Evolutionary conservation across 768 basidiomycete species (phyloP).

Genomic region (Auricularia auricula-judae): DNA sequence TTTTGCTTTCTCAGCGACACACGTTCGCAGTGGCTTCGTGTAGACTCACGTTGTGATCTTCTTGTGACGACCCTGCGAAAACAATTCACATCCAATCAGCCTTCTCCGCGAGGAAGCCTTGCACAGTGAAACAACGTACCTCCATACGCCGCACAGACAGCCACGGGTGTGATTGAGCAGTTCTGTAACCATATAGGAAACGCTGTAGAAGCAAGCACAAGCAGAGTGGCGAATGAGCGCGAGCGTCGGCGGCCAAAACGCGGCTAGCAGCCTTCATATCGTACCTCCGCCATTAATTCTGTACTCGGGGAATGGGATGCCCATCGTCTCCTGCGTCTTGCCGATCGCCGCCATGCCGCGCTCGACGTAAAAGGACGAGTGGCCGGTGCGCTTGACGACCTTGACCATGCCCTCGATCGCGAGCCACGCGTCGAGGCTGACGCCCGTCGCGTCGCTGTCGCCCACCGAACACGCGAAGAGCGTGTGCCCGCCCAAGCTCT

Average conservation of each 20-base stretch:
- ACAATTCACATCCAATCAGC: background rate
- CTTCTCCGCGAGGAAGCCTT: background rate
- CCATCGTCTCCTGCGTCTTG: constrained; percentile 59
- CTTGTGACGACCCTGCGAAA: constrained; percentile 40
- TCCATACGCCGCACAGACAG: constrained; percentile 66
- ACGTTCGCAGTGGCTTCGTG: background rate
- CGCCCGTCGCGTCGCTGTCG: constrained; percentile 48
- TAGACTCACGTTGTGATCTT: constrained; percentile 61
- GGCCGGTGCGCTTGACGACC: constrained; percentile 64
- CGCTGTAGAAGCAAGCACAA: constrained; percentile 28
- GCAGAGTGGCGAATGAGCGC: too few species aligned
- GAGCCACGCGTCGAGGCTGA: constrained; percentile 72
- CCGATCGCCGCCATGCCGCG: constrained; percentile 80
- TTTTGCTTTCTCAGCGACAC: background rate
- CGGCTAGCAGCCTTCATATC: constrained; percentile 14
- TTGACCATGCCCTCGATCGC: constrained; percentile 66
- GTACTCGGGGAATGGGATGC: constrained; percentile 47
- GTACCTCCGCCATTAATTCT: constrained; percentile 68
- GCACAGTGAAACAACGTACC: constrained; percentile 22
- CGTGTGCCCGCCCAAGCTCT: constrained; percentile 66
- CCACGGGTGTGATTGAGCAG: constrained; percentile 75
- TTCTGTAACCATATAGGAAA: constrained; percentile 84
- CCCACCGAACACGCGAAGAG: constrained; percentile 79
- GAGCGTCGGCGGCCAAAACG: too few species aligned
- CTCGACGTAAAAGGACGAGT: constrained; percentile 78